Conservation (phyloP, 1,139 yeast species). For the Geotrichum europaeum region DNA sequence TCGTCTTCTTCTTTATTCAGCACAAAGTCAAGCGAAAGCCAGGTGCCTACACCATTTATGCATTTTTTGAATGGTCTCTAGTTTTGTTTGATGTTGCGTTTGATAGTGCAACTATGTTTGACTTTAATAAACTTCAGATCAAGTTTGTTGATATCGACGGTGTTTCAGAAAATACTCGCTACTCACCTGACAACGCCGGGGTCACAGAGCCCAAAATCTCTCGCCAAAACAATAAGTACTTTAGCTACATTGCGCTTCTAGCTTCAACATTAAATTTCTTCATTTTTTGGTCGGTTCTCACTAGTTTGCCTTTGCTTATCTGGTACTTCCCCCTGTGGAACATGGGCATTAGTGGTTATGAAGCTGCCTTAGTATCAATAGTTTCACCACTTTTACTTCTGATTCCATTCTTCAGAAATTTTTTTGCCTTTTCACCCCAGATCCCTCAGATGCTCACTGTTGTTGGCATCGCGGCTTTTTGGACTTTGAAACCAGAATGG, state of each 20-base stretch:
- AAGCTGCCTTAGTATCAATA: slow-evolving; percentile 58
- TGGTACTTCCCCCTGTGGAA: slow-evolving; percentile 99
- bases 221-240: slow-evolving; percentile 22
- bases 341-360: slow-evolving; percentile 96
- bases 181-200: slow-evolving; percentile 6
- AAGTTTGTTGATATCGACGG: slow-evolving; percentile 38
- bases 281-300: slow-evolving; percentile 76
- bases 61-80: slow-evolving; percentile 90
- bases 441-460: slow-evolving; percentile 52
- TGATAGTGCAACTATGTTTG: slow-evolving; percentile 72
- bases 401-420: slow-evolving; percentile 45
- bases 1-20: slow-evolving; percentile 83
- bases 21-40: slow-evolving; percentile 82
- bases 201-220: slow-evolving; percentile 5
- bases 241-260: slow-evolving; percentile 26
- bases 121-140: slow-evolving; percentile 55
- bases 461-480: slow-evolving; percentile 71
- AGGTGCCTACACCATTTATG: slow-evolving; percentile 91
- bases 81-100: slow-evolving; percentile 76
- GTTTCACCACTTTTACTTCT: slow-evolving; percentile 53
- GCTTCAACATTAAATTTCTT: slow-evolving; percentile 37
- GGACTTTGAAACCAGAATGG: slow-evolving; percentile 57
- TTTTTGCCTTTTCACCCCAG: slow-evolving; percentile 48
- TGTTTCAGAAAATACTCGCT: slow-evolving; percentile 27
- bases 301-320: slow-evolving; percentile 76